A percentile compares a stretch with the other conserved stretches of the same genome.
phyloP scores from a whole-genome alignment of 805 yeast genomes.

The Kodamaea leandrae region DNA sequence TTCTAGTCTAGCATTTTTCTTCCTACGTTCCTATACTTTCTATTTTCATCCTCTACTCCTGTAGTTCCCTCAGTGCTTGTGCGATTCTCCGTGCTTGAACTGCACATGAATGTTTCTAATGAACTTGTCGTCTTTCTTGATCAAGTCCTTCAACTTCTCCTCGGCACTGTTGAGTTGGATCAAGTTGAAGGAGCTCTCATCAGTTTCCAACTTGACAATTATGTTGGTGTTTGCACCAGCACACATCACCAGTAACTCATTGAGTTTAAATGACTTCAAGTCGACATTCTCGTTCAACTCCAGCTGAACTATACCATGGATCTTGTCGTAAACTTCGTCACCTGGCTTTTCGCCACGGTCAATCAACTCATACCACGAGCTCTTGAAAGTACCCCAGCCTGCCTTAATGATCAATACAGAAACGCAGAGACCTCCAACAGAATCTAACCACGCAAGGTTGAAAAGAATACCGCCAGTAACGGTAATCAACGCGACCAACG shows the following conservation, averaged over 20 bases:
- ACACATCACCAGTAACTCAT: conserved; percentile 46
- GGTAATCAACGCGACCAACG: conserved; percentile 84
- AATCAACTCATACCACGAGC: conserved; percentile 70
- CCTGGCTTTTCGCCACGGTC: conserved; percentile 62
- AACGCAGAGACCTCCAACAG: conserved; percentile 87
- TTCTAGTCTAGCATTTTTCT: too few species aligned
- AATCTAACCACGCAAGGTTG: conserved; percentile 80
- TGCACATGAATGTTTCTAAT: conserved; percentile 42
- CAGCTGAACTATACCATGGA: conserved; percentile 39
- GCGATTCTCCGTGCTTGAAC: conserved; percentile 34
- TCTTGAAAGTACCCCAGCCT: conserved; percentile 70
- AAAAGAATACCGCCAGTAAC: conserved; percentile 82
- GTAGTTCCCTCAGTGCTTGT: too few species aligned
- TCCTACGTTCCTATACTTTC: too few species aligned
- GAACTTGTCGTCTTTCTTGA: conserved; percentile 40
- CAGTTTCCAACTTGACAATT: conserved; percentile 28
- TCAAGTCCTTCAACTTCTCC: conserved; percentile 27
- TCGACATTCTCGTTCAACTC: conserved; percentile 25
- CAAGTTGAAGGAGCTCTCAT: conserved; percentile 27
- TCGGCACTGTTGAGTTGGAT: conserved; percentile 32
- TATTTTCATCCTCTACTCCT: too few species aligned
- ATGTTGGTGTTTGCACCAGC: conserved; percentile 59
- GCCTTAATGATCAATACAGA: conserved; percentile 80
- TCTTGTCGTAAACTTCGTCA: conserved; percentile 47
- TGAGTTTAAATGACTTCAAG: conserved; percentile 32